Evolutionary conservation across 805 yeast species (phyloP).

Genomic region (Yamadazyma tumulicola): DNA sequence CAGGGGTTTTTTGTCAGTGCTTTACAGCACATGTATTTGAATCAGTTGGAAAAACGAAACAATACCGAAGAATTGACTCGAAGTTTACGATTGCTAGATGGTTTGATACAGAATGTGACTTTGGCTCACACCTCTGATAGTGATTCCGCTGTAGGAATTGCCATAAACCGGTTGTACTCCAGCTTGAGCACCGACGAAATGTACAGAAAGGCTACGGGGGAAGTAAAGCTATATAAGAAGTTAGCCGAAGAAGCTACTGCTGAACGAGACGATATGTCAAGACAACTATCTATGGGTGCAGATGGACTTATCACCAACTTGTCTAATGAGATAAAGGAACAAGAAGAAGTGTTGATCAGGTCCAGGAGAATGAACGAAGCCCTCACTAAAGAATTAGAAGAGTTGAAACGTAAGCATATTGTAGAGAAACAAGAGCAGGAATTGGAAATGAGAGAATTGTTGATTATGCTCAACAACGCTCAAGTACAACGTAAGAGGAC

Average conservation of each 20-base stretch:
- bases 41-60: constrained; percentile 49
- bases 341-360: constrained; percentile 52
- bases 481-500: constrained; percentile 29
- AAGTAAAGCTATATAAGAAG: constrained; percentile 48
- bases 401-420: constrained; percentile 53
- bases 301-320: constrained; percentile 65
- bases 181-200: constrained; percentile 81
- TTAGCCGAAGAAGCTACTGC: constrained; percentile 54
- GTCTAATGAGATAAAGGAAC: constrained; percentile 59
- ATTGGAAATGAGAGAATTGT: constrained; percentile 69
- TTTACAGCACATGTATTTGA: constrained; percentile 61
- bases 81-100: constrained; percentile 61
- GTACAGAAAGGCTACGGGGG: constrained; percentile 65
- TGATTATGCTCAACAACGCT: constrained; percentile 53
- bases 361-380: constrained; percentile 62
- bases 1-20: constrained; percentile 59
- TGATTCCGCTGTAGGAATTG: constrained; percentile 57
- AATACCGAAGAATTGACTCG: constrained; percentile 42
- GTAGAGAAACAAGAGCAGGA: constrained; percentile 74
- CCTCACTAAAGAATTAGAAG: constrained; percentile 59
- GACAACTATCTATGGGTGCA: constrained; percentile 71
- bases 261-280: constrained; percentile 59
- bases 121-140: constrained; percentile 49
- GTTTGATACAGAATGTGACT: constrained; percentile 59
- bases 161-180: constrained; percentile 69